Evolutionary conservation across 139 green algal genomes (phyloP), one percentile per base, ranked within the genome.

Genomic region (Parachlorella kessleri): DNA sequence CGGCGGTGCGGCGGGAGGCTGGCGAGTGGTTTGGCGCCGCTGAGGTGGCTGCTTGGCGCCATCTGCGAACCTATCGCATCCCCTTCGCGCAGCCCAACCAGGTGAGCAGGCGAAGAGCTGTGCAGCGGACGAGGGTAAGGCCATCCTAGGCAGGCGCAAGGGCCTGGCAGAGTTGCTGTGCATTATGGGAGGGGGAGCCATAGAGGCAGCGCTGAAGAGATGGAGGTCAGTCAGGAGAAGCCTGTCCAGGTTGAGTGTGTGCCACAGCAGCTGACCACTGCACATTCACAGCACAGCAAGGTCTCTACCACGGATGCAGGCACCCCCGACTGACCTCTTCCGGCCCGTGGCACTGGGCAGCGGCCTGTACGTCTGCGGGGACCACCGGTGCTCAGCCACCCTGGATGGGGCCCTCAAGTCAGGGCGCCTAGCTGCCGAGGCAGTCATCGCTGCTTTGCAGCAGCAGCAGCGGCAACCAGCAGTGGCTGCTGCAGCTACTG

Each of bases 51-150:
- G 79, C 30, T 54, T 99, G 95, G 95, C 72, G 78, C 54, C 90
- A 93, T 55, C 87, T 99, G n/a, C 74, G 83, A 37, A 93, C 87
- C 2, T 99, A 99, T 89, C 86, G 96, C 63, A 99, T 99, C 64
- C 92, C 95, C 28, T 99, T 94, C 83, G 92, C 95, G 30, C 96
- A 98, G 85, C 95, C 94, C 37, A 92, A 87, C 75, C 94, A 98
- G 90, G 88, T 90, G 72, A 23, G 80, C 4, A 4, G 48, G 48
- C n/a, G n/a, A n/a, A n/a, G n/a, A n/a, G n/a, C n/a, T n/a, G n/a
- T n/a, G n/a, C n/a, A n/a, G n/a, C n/a, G n/a, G n/a, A n/a, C n/a
- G n/a, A n/a, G n/a, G n/a, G n/a, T n/a, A n/a, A n/a, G n/a, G n/a
- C n/a, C n/a, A n/a, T n/a, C n/a, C n/a, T n/a, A n/a, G n/a, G n/a